Conservation (phyloP, 140 eudicot species). For the Ambrosia hybrid region DNA sequence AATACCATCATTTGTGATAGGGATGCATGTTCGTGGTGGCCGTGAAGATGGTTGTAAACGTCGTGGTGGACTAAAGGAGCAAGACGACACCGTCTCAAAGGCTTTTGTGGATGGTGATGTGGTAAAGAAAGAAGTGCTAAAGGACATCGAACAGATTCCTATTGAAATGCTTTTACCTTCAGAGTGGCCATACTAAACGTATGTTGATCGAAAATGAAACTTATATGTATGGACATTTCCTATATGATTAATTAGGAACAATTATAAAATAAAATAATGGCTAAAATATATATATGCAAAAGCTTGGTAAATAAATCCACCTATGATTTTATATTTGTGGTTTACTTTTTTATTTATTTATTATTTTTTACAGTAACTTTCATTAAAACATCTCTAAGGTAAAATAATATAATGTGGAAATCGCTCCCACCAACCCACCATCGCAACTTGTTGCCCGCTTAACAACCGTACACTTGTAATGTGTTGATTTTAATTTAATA, state of each 20-base stretch:
- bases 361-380: too few species aligned
- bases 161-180: conserved; percentile 19
- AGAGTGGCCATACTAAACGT: conserved; percentile 10
- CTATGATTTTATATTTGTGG: too few species aligned
- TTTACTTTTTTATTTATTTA: too few species aligned
- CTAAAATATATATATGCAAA: not conserved
- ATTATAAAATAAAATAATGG: conserved; percentile 1
- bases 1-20: not conserved
- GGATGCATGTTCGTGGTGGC: not conserved
- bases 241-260: not conserved
- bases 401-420: too few species aligned
- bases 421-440: too few species aligned
- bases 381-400: too few species aligned
- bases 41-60: not conserved
- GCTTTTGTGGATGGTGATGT: not conserved
- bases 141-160: not conserved
- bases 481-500: too few species aligned
- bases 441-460: too few species aligned
- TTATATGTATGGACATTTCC: not conserved
- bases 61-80: not conserved
- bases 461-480: too few species aligned
- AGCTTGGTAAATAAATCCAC: too few species aligned
- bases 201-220: not conserved
- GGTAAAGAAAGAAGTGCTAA: not conserved
- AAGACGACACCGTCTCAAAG: not conserved